Conservation (phyloP, 257 asterid species). For the Lantana camara region DNA sequence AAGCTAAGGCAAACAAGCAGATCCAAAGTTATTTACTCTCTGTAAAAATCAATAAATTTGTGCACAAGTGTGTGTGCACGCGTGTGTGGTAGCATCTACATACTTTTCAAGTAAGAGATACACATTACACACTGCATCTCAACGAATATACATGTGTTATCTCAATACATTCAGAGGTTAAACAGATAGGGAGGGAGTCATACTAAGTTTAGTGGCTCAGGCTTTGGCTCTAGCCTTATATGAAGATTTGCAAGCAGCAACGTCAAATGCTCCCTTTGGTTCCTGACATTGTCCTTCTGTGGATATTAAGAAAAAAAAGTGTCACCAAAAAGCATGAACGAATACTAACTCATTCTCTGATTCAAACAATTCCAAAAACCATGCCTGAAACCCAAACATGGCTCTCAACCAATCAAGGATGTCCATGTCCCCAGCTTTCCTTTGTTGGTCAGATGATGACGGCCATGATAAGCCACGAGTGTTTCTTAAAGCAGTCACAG, state of each 20-base stretch:
- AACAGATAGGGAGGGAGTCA: conserved; percentile 26
- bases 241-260: conserved; percentile 88
- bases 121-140: neutral
- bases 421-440: conserved; percentile 85
- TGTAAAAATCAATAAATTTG: conserved; percentile 16
- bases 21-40: conserved; percentile 27
- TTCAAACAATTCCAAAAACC: conserved; percentile 34
- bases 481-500: conserved; percentile 71
- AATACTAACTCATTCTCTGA: conserved; percentile 22
- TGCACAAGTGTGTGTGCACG: neutral
- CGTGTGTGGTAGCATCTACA: too few species aligned
- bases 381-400: conserved; percentile 98
- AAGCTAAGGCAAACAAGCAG: conserved; percentile 51
- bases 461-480: conserved; percentile 85
- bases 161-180: conserved; percentile 20
- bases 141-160: conserved; percentile 1
- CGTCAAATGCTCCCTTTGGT: conserved; percentile 91
- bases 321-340: conserved; percentile 20
- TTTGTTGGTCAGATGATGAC: conserved; percentile 74
- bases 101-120: too few species aligned
- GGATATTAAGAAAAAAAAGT: conserved; percentile 29
- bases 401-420: conserved; percentile 98
- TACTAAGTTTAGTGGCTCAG: conserved; percentile 85
- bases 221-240: conserved; percentile 86
- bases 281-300: conserved; percentile 95